Base-by-base conservation (phyloP, 176 grass and related monocot genomes). In the Olyra latifolia region DNA sequence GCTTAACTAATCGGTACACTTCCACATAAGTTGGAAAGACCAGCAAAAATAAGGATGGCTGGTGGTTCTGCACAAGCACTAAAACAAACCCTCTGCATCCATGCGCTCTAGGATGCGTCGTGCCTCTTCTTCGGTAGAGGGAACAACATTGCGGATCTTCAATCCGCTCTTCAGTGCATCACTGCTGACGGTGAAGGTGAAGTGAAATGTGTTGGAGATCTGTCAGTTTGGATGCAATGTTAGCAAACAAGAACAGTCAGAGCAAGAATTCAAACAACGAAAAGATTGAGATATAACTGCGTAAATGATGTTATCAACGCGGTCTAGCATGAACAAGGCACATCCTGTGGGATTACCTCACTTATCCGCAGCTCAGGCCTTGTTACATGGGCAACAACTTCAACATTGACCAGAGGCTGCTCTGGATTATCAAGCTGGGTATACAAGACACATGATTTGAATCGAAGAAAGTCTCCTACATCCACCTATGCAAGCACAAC, bases 311-410 rank as follows among this genome's bases (percentile, higher is more conserved):
- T 17, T 28, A 66, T 73, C 10, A 61, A 46, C 55, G 12, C 22
- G 62, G 54, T 62, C 24, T 62, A 0, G 9, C 22, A 47, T 29
- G 4, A 10, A 8, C 39, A 4, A 5, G 28, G 13, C 17, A 42
- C 17, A 20, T 22, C 66, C 25, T 25, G 27, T 41, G 28, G 22
- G 15, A 73, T 83, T 74, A 99, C 92, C 92, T 93, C 92, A 49
- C 90, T 95, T 81, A 73, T 99, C 48, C 92, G 92, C 4, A 99
- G 88, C 81, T 99, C 96, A 14, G 96, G 96, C 78, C 92, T 88
- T 53, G 92, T 99, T 78, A 99, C 96, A 86, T 99, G 92, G 85
- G 96, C 96, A 58, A 95, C 96, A 10, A 93, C 92, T 69, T 99
- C 96, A 27, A 99, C 83, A 69, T 93, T 99, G 53, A 99, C 88